phyloP scores from a whole-genome alignment of 306 rosid species.

The Leucaena leucocephala region DNA sequence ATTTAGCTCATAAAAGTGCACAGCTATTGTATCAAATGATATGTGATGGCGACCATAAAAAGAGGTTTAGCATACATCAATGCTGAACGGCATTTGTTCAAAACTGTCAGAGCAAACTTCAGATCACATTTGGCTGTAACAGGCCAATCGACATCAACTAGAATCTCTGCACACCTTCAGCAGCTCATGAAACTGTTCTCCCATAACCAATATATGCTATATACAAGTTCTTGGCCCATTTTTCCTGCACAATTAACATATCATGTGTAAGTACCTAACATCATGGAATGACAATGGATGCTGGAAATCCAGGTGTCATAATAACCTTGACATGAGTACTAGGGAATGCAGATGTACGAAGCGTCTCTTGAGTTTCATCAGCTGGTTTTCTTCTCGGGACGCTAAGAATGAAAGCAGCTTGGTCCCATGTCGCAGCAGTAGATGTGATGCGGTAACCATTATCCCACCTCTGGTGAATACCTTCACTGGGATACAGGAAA shows the following conservation, averaged over 20 bases:
- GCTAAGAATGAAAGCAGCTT: constrained; percentile 79
- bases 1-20: constrained; percentile 53
- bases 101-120: constrained; percentile 11
- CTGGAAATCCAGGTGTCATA: neutral
- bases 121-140: neutral
- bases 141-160: neutral
- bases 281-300: neutral
- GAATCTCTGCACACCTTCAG: neutral
- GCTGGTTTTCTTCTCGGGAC: constrained; percentile 67
- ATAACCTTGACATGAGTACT: constrained; percentile 79
- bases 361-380: constrained; percentile 89
- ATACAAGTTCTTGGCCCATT: constrained; percentile 86
- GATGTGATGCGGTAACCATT: constrained; percentile 73
- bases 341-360: constrained; percentile 81
- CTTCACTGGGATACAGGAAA: constrained; percentile 82
- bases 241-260: constrained; percentile 59
- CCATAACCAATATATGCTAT: constrained; percentile 82
- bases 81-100: constrained; percentile 47
- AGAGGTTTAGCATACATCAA: constrained; percentile 59
- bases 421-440: constrained; percentile 83
- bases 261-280: constrained; percentile 20
- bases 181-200: constrained; percentile 68
- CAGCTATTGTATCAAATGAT: constrained; percentile 47
- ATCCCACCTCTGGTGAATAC: constrained; percentile 78
- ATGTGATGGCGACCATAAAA: constrained; percentile 46